phyloP scores from a whole-genome alignment of 495 filamentous ascomycete genomes.

The Platismatia glauca region DNA sequence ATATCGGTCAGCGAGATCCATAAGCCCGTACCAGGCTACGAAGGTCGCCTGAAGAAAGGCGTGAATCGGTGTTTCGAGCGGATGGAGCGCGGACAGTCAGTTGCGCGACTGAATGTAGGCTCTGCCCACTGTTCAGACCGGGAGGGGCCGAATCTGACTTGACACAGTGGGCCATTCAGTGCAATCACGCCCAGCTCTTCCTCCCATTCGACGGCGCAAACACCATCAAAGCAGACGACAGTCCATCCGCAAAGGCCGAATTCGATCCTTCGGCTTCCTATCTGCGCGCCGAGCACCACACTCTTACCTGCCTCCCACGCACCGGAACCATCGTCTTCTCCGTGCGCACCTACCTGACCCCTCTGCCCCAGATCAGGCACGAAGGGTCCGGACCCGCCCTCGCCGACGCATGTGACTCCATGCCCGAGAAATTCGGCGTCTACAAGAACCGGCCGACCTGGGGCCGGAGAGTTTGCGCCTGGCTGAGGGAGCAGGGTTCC shows the following conservation, averaged over 20 bases:
- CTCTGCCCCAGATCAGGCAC: slow-evolving; percentile 55
- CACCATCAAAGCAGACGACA: slow-evolving; percentile 6
- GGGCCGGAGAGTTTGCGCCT: slow-evolving; percentile 8
- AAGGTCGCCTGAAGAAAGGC: slow-evolving; percentile 57
- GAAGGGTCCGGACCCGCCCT: slow-evolving; percentile 47
- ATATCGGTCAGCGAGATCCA: slow-evolving; percentile 59
- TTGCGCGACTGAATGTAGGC: slow-evolving; percentile 43
- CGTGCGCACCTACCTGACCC: slow-evolving; percentile 74
- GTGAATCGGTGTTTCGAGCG: slow-evolving; percentile 70
- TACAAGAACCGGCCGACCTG: slow-evolving; percentile 17
- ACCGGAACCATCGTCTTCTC: slow-evolving; percentile 62
- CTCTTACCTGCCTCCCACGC: slow-evolving; percentile 59
- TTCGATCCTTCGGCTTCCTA: slow-evolving; percentile 11
- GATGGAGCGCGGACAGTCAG: slow-evolving; percentile 45
- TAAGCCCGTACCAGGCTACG: slow-evolving; percentile 58
- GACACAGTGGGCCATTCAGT: slow-evolving; percentile 19
- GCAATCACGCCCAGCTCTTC: slow-evolving; percentile 8
- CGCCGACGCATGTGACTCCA: slow-evolving; percentile 19
- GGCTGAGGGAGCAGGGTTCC: slow-evolving; percentile 12
- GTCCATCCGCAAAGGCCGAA: background rate
- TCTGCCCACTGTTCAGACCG: background rate
- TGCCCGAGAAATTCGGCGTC: slow-evolving; percentile 19
- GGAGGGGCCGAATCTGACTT: background rate
- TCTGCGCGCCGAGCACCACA: slow-evolving; percentile 63
- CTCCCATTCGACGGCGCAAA: slow-evolving; percentile 14